These are phyloP conservation scores for Phaeotremella skinneri DNA, from an alignment of 768 basidiomycete species.

Conservation along the genomic window DNA sequence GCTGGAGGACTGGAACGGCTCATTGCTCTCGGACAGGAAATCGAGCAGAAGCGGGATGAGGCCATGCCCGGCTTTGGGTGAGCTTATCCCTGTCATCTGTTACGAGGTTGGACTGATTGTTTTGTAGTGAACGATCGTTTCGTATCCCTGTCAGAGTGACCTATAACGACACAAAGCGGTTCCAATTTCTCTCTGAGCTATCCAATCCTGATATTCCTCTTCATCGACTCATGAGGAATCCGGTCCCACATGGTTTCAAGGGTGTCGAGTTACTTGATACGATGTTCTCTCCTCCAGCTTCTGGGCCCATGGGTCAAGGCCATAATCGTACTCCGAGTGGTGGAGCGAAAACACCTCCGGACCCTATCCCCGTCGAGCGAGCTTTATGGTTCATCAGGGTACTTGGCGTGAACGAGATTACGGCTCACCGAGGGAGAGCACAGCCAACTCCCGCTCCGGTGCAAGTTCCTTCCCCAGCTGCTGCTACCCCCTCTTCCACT, in stretches of 20 bases:
- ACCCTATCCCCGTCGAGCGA: conserved; percentile 40
- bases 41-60: conserved; percentile 40
- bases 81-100: conserved; percentile 4
- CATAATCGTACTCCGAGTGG: conserved; percentile 19
- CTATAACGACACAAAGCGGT: conserved; percentile 43
- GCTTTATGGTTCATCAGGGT: conserved; percentile 48
- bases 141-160: conserved; percentile 45
- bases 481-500: conserved; percentile 39
- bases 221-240: conserved; percentile 35
- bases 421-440: conserved; percentile 36
- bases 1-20: conserved; percentile 38
- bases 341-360: conserved; percentile 8
- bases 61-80: conserved; percentile 40
- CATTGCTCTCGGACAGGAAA: conserved; percentile 31
- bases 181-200: conserved; percentile 42
- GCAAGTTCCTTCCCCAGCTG: conserved; percentile 19
- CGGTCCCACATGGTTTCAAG: conserved; percentile 46
- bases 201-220: conserved; percentile 42
- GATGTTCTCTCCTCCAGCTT: conserved; percentile 37
- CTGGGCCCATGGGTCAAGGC: background rate
- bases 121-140: conserved; percentile 33
- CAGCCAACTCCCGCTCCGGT: conserved; percentile 22
- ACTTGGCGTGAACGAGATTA: conserved; percentile 43
- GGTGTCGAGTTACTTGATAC: conserved; percentile 44
- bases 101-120: background rate